These are phyloP conservation scores for Botrytis paeoniae DNA, from an alignment of 2,329 filamentous ascomycete genomes.

Conservation along the genomic window DNA sequence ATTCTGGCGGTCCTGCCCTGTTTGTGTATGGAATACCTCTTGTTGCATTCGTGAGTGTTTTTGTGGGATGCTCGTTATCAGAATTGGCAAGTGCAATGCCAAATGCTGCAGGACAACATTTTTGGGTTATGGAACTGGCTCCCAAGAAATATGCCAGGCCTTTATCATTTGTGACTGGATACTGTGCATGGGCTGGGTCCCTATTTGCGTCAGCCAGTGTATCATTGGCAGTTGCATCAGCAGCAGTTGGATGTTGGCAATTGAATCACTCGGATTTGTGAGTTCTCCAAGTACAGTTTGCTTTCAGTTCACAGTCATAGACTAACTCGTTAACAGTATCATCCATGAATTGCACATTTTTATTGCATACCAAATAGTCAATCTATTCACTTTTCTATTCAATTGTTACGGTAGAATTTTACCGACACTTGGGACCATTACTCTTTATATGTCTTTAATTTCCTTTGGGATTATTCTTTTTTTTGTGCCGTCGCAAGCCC, in stretches of 20 bases:
- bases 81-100: constrained; percentile 19
- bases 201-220: constrained; percentile 18
- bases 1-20: constrained; percentile 15
- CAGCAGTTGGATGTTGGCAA: constrained; percentile 16
- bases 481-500: constrained; percentile 12
- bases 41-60: constrained; percentile 4
- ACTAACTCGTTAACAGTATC: background rate
- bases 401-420: constrained; percentile 15
- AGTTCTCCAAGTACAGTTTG: background rate
- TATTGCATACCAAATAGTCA: constrained; percentile 15
- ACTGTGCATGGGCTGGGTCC: constrained; percentile 18
- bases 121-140: constrained; percentile 17
- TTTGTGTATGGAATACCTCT: constrained; percentile 19
- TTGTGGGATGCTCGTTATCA: constrained; percentile 15
- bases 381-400: constrained; percentile 16
- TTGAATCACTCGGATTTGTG: constrained; percentile 14
- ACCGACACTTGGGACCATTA: constrained; percentile 12
- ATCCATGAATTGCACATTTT: constrained; percentile 16
- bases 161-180: constrained; percentile 16
- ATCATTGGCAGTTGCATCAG: constrained; percentile 12
- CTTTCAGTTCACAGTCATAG: background rate
- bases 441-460: constrained; percentile 16
- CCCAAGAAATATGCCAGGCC: constrained; percentile 17
- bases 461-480: constrained; percentile 12
- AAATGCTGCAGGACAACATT: constrained; percentile 20